Evolutionary conservation across 805 yeast species (phyloP).

Genomic region (Lachancea sp.): DNA sequence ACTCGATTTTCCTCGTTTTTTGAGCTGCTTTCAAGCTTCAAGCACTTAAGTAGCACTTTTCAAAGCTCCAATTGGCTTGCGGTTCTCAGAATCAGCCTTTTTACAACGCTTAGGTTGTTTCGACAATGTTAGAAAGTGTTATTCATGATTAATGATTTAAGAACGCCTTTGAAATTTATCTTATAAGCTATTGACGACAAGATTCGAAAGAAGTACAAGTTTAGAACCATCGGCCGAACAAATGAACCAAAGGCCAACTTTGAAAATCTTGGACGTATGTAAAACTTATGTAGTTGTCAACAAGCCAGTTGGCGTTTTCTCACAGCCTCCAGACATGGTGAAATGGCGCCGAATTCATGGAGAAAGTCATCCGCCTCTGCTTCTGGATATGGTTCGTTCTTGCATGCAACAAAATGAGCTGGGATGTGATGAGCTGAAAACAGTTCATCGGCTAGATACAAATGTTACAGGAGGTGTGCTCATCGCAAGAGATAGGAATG

Average conservation of each 20-base stretch:
- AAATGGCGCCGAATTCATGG: constrained; percentile 9
- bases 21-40: background rate
- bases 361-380: constrained; percentile 11
- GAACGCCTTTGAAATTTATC: too few species aligned
- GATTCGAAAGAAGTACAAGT: background rate
- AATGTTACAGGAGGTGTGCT: constrained; percentile 39
- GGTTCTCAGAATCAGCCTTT: background rate
- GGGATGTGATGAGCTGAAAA: constrained; percentile 14
- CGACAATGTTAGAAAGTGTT: too few species aligned
- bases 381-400: constrained; percentile 17
- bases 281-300: constrained; percentile 30
- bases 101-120: too few species aligned
- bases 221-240: background rate
- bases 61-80: background rate
- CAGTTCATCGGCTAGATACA: constrained; percentile 37
- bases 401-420: background rate
- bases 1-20: background rate
- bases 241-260: background rate
- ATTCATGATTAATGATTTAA: too few species aligned
- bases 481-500: constrained; percentile 30
- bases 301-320: constrained; percentile 33
- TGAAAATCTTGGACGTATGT: constrained; percentile 3
- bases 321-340: constrained; percentile 29
- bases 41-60: background rate
- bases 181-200: background rate